Conservation (phyloP, 371 early-diverging fungal species). For the Cokeromyces recurvatus region DNA sequence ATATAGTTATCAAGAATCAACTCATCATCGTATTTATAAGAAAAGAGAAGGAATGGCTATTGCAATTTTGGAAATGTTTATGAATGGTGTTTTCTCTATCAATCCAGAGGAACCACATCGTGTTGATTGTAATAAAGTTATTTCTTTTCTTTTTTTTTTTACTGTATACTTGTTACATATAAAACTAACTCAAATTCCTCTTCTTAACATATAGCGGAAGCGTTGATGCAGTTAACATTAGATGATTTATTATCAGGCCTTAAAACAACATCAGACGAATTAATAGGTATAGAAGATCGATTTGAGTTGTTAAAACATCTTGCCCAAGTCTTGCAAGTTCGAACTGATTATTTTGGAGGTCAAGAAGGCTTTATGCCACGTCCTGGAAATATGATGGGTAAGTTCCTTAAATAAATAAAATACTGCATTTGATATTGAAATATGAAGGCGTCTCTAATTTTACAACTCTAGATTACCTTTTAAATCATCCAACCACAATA, state of each 20-base stretch:
- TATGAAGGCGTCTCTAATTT: too few relatives aligned
- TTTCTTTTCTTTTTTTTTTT: neutral
- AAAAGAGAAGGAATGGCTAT: constrained; percentile 83
- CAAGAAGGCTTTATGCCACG: constrained; percentile 44
- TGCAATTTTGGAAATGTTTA: constrained; percentile 82
- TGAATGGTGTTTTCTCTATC: constrained; percentile 71
- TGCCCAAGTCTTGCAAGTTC: constrained; percentile 40
- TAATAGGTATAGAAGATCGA: constrained; percentile 77
- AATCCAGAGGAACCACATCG: constrained; percentile 56
- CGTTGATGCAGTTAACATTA: constrained; percentile 50
- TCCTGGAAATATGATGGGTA: constrained; percentile 83
- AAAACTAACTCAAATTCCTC: neutral
- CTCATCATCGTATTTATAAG: constrained; percentile 41
- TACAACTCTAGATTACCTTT: constrained; percentile 39
- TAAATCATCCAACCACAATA: constrained; percentile 36
- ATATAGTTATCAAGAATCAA: constrained; percentile 67
- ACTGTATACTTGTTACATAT: neutral
- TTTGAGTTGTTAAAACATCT: constrained; percentile 64
- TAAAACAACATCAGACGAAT: constrained; percentile 67
- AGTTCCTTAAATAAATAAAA: constrained; percentile 11
- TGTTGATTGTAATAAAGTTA: constrained; percentile 58
- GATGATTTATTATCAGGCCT: constrained; percentile 58
- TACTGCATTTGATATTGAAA: neutral
- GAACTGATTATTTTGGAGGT: constrained; percentile 41
- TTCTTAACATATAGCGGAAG: constrained; percentile 27